phyloP scores from a whole-genome alignment of 2,329 filamentous ascomycete genomes.

The Colletotrichum ledebouriae region DNA sequence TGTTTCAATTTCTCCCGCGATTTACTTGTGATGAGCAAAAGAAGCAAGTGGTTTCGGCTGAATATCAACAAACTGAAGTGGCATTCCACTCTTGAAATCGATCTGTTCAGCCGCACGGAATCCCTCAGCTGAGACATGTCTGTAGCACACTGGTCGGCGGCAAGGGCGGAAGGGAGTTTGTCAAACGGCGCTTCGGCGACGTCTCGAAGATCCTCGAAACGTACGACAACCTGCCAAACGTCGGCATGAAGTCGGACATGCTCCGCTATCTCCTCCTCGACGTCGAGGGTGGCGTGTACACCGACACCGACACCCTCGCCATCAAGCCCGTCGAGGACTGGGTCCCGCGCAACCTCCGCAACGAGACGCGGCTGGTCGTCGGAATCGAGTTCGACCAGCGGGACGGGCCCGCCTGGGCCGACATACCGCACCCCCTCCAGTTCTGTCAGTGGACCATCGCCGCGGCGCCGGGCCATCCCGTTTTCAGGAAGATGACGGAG shows the following conservation, averaged over 20 bases:
- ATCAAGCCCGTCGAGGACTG: constrained; percentile 52
- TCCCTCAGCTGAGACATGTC: not conserved
- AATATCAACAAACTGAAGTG: too few relatives aligned
- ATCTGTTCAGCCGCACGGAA: not conserved
- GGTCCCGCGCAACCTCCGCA: constrained; percentile 46
- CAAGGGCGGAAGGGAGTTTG: constrained; percentile 46
- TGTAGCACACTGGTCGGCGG: constrained; percentile 47
- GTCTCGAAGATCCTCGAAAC: constrained; percentile 42
- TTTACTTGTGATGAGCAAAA: too few relatives aligned
- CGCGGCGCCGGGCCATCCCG: constrained; percentile 46
- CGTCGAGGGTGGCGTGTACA: constrained; percentile 82
- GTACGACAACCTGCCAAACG: constrained; percentile 46
- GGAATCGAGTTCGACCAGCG: constrained; percentile 50
- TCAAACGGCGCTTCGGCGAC: constrained; percentile 38
- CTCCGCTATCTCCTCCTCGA: constrained; percentile 79
- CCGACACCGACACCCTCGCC: constrained; percentile 60
- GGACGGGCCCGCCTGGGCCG: constrained; percentile 44
- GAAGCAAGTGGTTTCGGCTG: too few relatives aligned
- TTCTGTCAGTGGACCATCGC: constrained; percentile 45
- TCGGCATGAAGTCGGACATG: constrained; percentile 71
- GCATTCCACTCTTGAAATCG: too few relatives aligned
- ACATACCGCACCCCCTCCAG: constrained; percentile 45
- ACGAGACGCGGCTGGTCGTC: constrained; percentile 43
- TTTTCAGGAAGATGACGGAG: constrained; percentile 48
- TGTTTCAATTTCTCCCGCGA: too few relatives aligned